phyloP scores from a whole-genome alignment of 768 basidiomycete species.

The Boletus patriciae region DNA sequence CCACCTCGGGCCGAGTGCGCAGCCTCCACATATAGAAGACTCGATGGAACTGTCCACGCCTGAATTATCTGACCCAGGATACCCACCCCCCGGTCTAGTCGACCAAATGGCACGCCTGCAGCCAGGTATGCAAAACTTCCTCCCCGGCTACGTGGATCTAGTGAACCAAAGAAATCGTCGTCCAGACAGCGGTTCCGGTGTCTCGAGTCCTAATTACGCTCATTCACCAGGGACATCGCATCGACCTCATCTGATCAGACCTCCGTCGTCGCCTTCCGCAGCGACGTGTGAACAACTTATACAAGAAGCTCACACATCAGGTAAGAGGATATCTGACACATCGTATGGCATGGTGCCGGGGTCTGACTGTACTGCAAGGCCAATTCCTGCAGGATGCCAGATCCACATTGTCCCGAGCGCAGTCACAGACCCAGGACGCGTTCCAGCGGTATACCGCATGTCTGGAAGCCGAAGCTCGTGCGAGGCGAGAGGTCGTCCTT shows the following conservation, averaged over 20 bases:
- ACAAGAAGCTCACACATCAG: constrained; percentile 59
- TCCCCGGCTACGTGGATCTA: neutral
- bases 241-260: constrained; percentile 40
- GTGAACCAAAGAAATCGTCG: constrained; percentile 3
- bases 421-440: constrained; percentile 71
- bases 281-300: constrained; percentile 52
- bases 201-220: constrained; percentile 33
- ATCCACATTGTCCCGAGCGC: constrained; percentile 57
- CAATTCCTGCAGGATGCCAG: constrained; percentile 65
- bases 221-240: constrained; percentile 33
- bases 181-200: constrained; percentile 29
- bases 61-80: constrained; percentile 36
- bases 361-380: constrained; percentile 38
- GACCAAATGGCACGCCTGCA: constrained; percentile 38
- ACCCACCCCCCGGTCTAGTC: constrained; percentile 29
- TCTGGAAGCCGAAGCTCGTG: constrained; percentile 66
- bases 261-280: constrained; percentile 52
- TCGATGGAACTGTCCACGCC: constrained; percentile 37
- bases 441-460: constrained; percentile 69
- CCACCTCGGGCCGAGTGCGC: constrained; percentile 40
- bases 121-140: constrained; percentile 27
- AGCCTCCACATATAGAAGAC: constrained; percentile 35
- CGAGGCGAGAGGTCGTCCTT: constrained; percentile 58
- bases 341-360: neutral
- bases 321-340: constrained; percentile 39